Percentiles rank a stretch among this genome's conserved stretches.
Conservation (phyloP, 2,329 filamentous ascomycete genomes). For the Hymenoscyphus repandus region DNA sequence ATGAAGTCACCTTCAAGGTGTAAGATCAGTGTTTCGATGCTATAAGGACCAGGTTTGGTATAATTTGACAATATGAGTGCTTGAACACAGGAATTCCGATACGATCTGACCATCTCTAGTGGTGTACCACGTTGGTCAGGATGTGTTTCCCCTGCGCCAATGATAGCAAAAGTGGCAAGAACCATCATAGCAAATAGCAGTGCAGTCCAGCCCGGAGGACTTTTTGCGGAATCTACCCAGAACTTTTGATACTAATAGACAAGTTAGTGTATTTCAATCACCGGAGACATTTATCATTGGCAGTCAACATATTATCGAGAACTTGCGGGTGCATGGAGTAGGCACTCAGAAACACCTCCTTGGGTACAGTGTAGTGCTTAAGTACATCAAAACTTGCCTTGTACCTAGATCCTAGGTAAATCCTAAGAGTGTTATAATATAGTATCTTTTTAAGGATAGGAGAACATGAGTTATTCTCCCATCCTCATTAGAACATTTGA, state of each 20-base stretch:
- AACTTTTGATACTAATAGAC: slow-evolving; percentile 42
- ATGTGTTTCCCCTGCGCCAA: slow-evolving; percentile 40
- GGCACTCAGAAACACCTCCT: too few relatives aligned
- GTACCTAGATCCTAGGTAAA: neutral
- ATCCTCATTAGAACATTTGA: neutral
- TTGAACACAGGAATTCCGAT: slow-evolving; percentile 46
- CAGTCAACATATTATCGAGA: too few relatives aligned
- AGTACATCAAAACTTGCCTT: too few relatives aligned
- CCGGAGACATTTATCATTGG: too few relatives aligned
- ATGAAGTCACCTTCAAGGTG: slow-evolving; percentile 51
- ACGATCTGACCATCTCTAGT: slow-evolving; percentile 43
- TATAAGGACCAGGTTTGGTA: slow-evolving; percentile 42
- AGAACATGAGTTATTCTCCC: neutral
- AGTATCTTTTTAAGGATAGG: too few relatives aligned
- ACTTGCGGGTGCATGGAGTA: too few relatives aligned
- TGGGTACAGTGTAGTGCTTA: too few relatives aligned
- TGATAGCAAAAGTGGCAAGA: slow-evolving; percentile 35
- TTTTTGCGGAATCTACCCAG: slow-evolving; percentile 38
- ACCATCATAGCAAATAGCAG: slow-evolving; percentile 36
- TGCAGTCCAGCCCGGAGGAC: slow-evolving; percentile 44
- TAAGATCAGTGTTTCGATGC: slow-evolving; percentile 46
- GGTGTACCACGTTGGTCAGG: slow-evolving; percentile 39
- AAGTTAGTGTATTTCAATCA: slow-evolving; percentile 2
- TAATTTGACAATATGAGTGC: slow-evolving; percentile 47
- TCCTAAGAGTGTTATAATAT: neutral